Base-by-base conservation (phyloP, 2,329 filamentous ascomycete genomes). In the Nakataea oryzae region DNA sequence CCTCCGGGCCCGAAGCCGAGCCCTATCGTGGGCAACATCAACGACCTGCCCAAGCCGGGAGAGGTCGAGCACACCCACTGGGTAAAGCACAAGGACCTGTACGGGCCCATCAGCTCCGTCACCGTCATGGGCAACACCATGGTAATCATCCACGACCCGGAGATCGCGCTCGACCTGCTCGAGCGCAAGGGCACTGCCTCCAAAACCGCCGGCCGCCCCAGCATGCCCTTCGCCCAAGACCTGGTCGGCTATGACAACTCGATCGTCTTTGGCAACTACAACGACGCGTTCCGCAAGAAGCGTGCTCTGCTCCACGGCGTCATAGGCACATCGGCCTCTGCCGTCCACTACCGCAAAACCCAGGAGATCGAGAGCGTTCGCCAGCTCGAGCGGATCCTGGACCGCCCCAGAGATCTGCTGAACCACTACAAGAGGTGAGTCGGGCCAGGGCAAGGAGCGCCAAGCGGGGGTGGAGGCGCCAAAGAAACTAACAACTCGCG, bases 1-100 rank as follows among this genome's bases (percentile, higher is more conserved):
- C 81, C 80, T 1, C 81, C 81, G 1, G 82, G 82, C 0, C 82
- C 81, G 0, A 79, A 72, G 50, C 74, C 74, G 0, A 67, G 78
- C 8, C 79, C 79, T 0, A 17, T 84, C 0, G 32, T 84, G 4
- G 81, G 81, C 4, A 84, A 83, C 65, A 64, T 83, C 21, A 64
- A 66, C 1, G 79, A 83, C 64, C 69, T 84, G 13, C 81, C 81
- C 0, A 68, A 72, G 0, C 60, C 63, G 0, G 74, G 72, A 1
- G 65, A 63, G 7, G 70, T 67, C 5, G 75, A 78, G 63, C 75
- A 71, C 63, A 64, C 72, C 57, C 75, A 78, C 61, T 79, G 76
- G 76, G 59, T 74, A 32, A 72, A 74, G 63, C 72, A 74, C 63
- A 77, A 75, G 61, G 71, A 76, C 7, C 56, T 66, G 0, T 76